These are phyloP conservation scores for Golubevia pallescens DNA, from an alignment of 1,284 basidiomycete genomes.

Conservation along the genomic window DNA sequence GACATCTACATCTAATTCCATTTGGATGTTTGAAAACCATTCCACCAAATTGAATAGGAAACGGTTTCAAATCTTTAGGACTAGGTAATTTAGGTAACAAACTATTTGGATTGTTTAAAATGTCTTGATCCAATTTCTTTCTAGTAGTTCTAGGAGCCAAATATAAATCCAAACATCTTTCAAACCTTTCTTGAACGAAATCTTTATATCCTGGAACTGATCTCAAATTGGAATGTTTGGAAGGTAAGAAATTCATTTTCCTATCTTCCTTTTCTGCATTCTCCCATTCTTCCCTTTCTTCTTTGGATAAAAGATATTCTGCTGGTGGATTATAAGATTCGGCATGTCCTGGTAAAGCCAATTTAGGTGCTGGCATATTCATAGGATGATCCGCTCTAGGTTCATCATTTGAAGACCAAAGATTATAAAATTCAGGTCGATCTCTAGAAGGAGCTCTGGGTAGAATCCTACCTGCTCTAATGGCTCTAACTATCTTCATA, in stretches of 20 bases:
- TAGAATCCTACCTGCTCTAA: constrained; percentile 56
- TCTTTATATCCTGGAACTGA: constrained; percentile 52
- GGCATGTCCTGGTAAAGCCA: constrained; percentile 50
- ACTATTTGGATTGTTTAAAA: constrained; percentile 35
- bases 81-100: constrained; percentile 58
- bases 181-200: constrained; percentile 59
- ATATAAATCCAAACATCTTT: constrained; percentile 62
- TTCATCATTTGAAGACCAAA: constrained; percentile 55
- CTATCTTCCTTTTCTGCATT: constrained; percentile 57
- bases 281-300: constrained; percentile 54
- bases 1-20: constrained; percentile 40
- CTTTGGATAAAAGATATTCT: constrained; percentile 61
- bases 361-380: constrained; percentile 62
- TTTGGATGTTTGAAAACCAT: constrained; percentile 49
- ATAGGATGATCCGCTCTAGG: constrained; percentile 37
- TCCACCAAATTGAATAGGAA: constrained; percentile 42
- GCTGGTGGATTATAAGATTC: constrained; percentile 63
- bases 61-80: constrained; percentile 57
- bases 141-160: constrained; percentile 57
- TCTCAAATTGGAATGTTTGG: constrained; percentile 52
- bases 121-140: constrained; percentile 33
- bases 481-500: constrained; percentile 64
- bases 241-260: constrained; percentile 51
- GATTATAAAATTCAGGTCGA: constrained; percentile 53
- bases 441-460: constrained; percentile 42